Evolutionary conservation across 2,329 filamentous ascomycete species (phyloP), one percentile per base, ranked within the genome.

Genomic region (Diaporthe nobilis): DNA sequence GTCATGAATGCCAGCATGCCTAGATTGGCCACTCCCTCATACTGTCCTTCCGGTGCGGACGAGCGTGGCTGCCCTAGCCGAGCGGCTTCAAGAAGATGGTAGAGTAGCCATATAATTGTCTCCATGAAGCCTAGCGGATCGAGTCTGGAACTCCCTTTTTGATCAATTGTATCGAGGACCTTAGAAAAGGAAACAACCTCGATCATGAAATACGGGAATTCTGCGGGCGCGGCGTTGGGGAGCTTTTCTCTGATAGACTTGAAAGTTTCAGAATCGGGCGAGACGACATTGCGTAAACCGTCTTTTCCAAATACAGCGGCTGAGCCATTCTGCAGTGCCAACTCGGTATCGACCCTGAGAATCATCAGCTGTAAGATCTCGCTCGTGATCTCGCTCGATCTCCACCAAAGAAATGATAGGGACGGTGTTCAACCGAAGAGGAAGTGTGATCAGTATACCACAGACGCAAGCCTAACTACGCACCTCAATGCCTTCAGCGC

Each of bases 1-100:
- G 53, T 57, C 28, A 57, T 57, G 53, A 57, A 57, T 34, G 53
- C 53, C 15, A 57, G 25, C 53, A 57, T 57, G 6, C n/a, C 53
- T 7, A 57, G 28, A 28, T 57, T 20, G 15, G 25, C 25, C 17
- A 57, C 17, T 8, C 1, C 28, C 8, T 28, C 53, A 17, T 34
- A 34, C 17, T 57, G 15, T 34, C 25, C 53, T 22, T 5, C 53
- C 5, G 25, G 3, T 4, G 6, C 3, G 17, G 13, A 34, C 17
- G 28, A 34, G 28, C 53, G 28, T 57, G 17, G 53, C 28, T 22
- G 28, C 28, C 17, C 28, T 20, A 20, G 53, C 28, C 10, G 28
- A 28, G 20, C 4, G 53, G 53, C 53, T 8, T 34, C 53, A 31
- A 57, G 5, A 17, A 57, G 9, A 34, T 9, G 53, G 53, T 57